phyloP scores from a whole-genome alignment of 805 yeast genomes.

The Kodamaea hsintzibuensis region DNA sequence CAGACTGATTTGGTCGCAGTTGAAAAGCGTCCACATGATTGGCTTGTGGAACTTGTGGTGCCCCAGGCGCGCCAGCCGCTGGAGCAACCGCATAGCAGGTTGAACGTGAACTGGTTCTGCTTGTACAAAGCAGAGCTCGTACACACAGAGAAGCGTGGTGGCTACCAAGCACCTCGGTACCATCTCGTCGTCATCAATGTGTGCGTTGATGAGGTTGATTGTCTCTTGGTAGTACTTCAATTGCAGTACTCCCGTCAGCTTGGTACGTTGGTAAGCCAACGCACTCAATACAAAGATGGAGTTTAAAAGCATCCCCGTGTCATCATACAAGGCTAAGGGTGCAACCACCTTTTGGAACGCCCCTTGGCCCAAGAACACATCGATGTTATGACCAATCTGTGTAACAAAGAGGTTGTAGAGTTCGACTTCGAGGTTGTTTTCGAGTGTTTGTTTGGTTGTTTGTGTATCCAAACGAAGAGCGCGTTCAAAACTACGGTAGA shows the following conservation, averaged over 20 bases:
- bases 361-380: constrained; percentile 31
- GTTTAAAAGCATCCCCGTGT: constrained; percentile 38
- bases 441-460: not conserved
- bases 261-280: constrained; percentile 31
- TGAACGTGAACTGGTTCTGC: constrained; percentile 25
- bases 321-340: constrained; percentile 38
- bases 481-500: constrained; percentile 24
- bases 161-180: constrained; percentile 38
- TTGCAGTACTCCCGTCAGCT: constrained; percentile 18
- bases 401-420: constrained; percentile 37
- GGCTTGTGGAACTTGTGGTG: constrained; percentile 22
- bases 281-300: constrained; percentile 40
- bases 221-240: constrained; percentile 39
- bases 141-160: constrained; percentile 37
- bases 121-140: constrained; percentile 37
- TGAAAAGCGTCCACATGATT: constrained; percentile 39
- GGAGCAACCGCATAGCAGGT: constrained; percentile 37
- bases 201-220: constrained; percentile 32
- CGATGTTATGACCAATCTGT: constrained; percentile 29
- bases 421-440: constrained; percentile 10
- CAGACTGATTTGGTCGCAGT: constrained; percentile 37
- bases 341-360: constrained; percentile 33
- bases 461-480: constrained; percentile 19
- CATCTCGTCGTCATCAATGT: constrained; percentile 30
- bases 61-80: constrained; percentile 20